phyloP scores from a whole-genome alignment of 495 filamentous ascomycete genomes.

The Penicillium nucicola region DNA sequence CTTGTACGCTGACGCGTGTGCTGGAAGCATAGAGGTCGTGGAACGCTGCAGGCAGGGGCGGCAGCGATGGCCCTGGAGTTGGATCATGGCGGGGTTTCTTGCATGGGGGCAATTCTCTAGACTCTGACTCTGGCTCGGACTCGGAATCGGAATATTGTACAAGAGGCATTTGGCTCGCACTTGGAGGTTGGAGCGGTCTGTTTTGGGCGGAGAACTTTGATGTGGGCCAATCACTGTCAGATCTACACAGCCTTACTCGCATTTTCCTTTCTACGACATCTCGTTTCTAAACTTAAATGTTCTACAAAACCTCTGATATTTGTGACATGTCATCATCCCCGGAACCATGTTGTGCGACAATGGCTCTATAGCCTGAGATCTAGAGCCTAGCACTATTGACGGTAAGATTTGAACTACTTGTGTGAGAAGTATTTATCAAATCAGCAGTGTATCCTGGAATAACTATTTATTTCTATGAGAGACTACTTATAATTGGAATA shows the following conservation, averaged over 20 bases:
- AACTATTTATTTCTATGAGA: no score
- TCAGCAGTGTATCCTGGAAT: no score
- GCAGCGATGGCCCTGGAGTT: constrained; percentile 46
- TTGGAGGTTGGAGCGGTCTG: background rate
- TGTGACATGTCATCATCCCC: no score
- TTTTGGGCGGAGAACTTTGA: background rate
- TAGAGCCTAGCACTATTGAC: no score
- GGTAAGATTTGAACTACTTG: no score
- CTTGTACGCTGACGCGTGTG: constrained; percentile 66
- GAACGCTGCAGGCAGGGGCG: constrained; percentile 79
- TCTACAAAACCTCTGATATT: no score
- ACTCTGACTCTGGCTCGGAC: constrained; percentile 51
- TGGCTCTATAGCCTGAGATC: no score
- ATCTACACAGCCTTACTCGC: no score
- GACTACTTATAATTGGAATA: no score
- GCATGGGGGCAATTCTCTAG: constrained; percentile 18
- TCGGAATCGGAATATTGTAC: constrained; percentile 77
- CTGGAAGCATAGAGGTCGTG: constrained; percentile 84
- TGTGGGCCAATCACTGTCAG: background rate
- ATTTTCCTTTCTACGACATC: background rate
- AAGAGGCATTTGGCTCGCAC: constrained; percentile 47
- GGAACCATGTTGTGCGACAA: no score
- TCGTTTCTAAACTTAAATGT: no score
- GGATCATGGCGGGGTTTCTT: constrained; percentile 22
- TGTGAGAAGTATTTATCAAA: no score